Percentiles rank a stretch among this genome's conserved stretches.
phyloP scores from a whole-genome alignment of 2,329 filamentous ascomycete genomes.

The Cercospora nicotianae region DNA sequence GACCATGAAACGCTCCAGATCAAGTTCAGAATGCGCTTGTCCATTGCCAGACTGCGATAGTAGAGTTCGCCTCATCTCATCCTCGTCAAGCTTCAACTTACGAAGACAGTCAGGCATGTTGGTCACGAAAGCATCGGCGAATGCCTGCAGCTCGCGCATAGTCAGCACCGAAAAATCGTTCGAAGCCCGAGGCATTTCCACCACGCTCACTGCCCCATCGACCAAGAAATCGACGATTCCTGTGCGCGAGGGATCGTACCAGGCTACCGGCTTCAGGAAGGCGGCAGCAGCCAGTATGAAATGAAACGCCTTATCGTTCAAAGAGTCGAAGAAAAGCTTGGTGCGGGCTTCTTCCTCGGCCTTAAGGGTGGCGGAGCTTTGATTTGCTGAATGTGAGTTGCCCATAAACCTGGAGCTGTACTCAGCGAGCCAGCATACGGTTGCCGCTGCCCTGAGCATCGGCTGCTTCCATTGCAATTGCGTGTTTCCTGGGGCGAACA shows the following conservation, averaged over 20 bases:
- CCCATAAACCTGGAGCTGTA: slow-evolving; percentile 74
- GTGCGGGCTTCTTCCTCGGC: slow-evolving; percentile 63
- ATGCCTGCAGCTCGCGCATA: slow-evolving; percentile 79
- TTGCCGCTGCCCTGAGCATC: slow-evolving; percentile 75
- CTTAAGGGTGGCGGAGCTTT: slow-evolving; percentile 62
- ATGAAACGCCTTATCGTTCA: slow-evolving; percentile 89
- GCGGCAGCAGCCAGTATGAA: slow-evolving; percentile 84
- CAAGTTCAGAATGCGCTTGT: slow-evolving; percentile 46
- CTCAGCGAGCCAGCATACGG: slow-evolving; percentile 86
- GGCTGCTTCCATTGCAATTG: slow-evolving; percentile 70
- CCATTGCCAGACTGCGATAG: slow-evolving; percentile 40
- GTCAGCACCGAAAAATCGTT: slow-evolving; percentile 69
- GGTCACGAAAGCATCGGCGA: slow-evolving; percentile 88
- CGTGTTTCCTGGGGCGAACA: slow-evolving; percentile 66
- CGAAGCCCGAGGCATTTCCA: slow-evolving; percentile 67
- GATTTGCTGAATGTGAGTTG: slow-evolving; percentile 35
- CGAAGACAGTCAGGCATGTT: slow-evolving; percentile 92
- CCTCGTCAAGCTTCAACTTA: slow-evolving; percentile 81
- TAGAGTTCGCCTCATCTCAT: slow-evolving; percentile 68
- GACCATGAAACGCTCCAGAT: slow-evolving; percentile 85
- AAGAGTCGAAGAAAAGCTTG: slow-evolving; percentile 65
- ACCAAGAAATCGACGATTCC: slow-evolving; percentile 81
- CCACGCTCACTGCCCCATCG: slow-evolving; percentile 69
- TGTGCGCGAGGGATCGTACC: slow-evolving; percentile 82
- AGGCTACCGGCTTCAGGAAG: slow-evolving; percentile 76